phyloP scores from a whole-genome alignment of 352 stramenopile genomes.

The Globisporangium viniferum region DNA sequence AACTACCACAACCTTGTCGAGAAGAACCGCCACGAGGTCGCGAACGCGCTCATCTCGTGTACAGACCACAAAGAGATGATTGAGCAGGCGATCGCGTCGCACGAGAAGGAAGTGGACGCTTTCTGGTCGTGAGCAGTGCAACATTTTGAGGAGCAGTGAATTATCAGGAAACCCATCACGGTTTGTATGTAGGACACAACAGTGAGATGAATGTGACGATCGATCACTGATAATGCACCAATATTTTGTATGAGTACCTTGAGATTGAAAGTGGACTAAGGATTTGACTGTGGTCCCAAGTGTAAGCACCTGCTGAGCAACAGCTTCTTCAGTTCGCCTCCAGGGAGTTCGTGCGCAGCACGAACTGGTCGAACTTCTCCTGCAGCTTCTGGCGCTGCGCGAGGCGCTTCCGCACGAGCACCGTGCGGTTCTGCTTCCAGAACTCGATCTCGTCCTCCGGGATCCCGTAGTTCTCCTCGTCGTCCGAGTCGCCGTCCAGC shows the following conservation, averaged over 20 bases:
- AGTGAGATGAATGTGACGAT: not conserved
- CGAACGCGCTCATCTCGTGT: constrained; percentile 58
- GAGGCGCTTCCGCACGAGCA: constrained; percentile 68
- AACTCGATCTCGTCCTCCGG: constrained; percentile 83
- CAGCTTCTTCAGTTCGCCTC: constrained; percentile 15
- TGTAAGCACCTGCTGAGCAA: not conserved
- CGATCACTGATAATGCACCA: not conserved
- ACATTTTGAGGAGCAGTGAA: not conserved
- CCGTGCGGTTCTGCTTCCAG: constrained; percentile 82
- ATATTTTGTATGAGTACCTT: constrained; percentile 12
- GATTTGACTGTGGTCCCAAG: not conserved
- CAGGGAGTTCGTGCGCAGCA: constrained; percentile 61
- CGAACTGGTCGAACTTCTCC: constrained; percentile 84
- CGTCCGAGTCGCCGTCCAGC: constrained; percentile 69
- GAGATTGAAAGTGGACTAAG: not conserved
- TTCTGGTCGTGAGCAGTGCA: constrained; percentile 37
- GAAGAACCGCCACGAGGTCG: constrained; percentile 60
- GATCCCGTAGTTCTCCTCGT: constrained; percentile 78
- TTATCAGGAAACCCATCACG: not conserved
- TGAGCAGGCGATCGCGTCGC: constrained; percentile 52
- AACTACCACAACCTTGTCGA: constrained; percentile 47
- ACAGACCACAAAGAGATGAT: constrained; percentile 67
- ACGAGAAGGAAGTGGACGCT: constrained; percentile 51
- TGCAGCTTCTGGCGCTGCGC: constrained; percentile 82
- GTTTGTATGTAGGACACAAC: not conserved